These are phyloP conservation scores for Rhinocladiella similis DNA, from an alignment of 2,329 filamentous ascomycete species.

Conservation along the genomic window DNA sequence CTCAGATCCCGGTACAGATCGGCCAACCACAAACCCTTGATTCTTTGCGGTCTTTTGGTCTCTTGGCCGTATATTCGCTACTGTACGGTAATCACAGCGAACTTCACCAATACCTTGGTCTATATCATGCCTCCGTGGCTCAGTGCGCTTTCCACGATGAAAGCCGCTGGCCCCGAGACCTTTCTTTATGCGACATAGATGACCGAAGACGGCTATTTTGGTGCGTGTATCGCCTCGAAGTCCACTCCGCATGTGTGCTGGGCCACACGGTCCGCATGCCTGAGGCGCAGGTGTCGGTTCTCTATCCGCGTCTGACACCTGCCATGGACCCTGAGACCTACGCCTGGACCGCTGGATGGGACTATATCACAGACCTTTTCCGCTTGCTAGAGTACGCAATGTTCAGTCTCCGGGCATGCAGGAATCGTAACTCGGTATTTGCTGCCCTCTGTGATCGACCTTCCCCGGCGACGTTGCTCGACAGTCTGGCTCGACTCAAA, in stretches of 20 bases:
- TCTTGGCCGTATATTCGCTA: conserved; percentile 4
- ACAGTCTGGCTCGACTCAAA: conserved; percentile 7
- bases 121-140: conserved; percentile 6
- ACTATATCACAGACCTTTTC: conserved; percentile 12
- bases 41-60: conserved; percentile 6
- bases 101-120: conserved; percentile 3
- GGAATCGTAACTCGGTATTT: conserved; percentile 1
- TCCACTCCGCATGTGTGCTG: conserved; percentile 4
- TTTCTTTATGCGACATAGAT: conserved; percentile 1
- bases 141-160: conserved; percentile 7
- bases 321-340: conserved; percentile 2
- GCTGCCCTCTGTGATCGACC: conserved; percentile 1
- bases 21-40: conserved; percentile 1
- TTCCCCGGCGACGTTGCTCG: conserved; percentile 1
- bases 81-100: conserved; percentile 1
- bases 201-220: conserved; percentile 5
- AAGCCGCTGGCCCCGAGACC: background rate
- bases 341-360: conserved; percentile 7
- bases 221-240: conserved; percentile 7
- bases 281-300: conserved; percentile 3
- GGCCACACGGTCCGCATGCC: conserved; percentile 6
- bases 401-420: conserved; percentile 3
- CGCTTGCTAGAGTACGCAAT: conserved; percentile 4
- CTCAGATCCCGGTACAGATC: background rate
- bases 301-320: conserved; percentile 2